These are phyloP conservation scores for Gracilariopsis chorda DNA, from an alignment of 23 red algal genomes.

Conservation along the genomic window DNA sequence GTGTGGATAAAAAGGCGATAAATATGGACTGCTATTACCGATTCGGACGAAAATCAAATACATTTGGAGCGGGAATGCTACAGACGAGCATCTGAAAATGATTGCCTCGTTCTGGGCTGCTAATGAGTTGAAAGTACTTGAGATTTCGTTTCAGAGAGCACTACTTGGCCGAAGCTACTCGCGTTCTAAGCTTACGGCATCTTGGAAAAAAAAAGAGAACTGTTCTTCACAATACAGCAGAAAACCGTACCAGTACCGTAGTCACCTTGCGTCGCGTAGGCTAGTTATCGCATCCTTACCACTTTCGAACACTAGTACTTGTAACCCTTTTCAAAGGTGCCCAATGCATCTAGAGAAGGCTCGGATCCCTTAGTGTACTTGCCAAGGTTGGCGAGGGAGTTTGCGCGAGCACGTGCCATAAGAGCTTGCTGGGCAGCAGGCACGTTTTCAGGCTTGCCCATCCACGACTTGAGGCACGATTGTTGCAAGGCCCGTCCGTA, in stretches of 20 bases:
- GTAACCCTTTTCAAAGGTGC: slow-evolving; percentile 98
- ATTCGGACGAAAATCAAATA: too few species aligned
- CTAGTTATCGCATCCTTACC: not conserved
- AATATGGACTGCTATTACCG: too few species aligned
- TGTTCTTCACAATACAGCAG: slow-evolving; percentile 7
- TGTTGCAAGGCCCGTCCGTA: slow-evolving; percentile 99
- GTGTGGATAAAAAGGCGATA: too few species aligned
- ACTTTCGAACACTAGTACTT: slow-evolving; percentile 66
- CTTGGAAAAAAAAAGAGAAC: slow-evolving; percentile 26
- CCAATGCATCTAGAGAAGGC: slow-evolving; percentile 81
- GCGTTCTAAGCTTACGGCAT: too few species aligned
- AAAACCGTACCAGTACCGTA: not conserved
- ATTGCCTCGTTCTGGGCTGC: too few species aligned
- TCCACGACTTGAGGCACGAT: slow-evolving; percentile 97
- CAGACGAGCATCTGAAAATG: too few species aligned
- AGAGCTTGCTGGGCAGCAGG: slow-evolving; percentile 87
- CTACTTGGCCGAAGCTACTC: too few species aligned
- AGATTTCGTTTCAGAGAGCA: too few species aligned
- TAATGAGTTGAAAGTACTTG: too few species aligned
- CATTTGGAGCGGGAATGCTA: too few species aligned
- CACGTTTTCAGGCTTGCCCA: slow-evolving; percentile 93
- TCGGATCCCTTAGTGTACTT: slow-evolving; percentile 96
- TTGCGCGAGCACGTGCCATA: slow-evolving; percentile 92
- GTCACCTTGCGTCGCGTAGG: not conserved
- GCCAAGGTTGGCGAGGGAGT: slow-evolving; percentile 86